Conservation (phyloP, 805 yeast genomes). For the Hanseniaspora taiwanica region DNA sequence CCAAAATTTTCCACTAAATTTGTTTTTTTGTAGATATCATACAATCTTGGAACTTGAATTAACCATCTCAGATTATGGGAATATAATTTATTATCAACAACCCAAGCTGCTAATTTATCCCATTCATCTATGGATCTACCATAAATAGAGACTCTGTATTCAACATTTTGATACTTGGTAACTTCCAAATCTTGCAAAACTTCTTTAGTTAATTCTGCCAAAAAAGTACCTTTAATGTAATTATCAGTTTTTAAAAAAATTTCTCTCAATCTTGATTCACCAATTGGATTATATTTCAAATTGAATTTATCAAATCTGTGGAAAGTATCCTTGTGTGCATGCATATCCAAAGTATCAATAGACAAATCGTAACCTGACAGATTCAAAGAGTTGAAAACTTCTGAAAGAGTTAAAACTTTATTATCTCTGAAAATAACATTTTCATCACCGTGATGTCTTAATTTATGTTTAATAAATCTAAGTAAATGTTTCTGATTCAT, state of each 20-base stretch:
- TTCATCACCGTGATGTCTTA: conserved; percentile 76
- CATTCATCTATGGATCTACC: conserved; percentile 87
- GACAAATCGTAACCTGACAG: conserved; percentile 89
- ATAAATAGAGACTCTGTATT: conserved; percentile 86
- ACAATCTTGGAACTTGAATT: conserved; percentile 87
- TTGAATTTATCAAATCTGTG: conserved; percentile 97
- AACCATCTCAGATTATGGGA: conserved; percentile 96
- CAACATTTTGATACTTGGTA: conserved; percentile 94
- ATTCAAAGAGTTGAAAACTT: conserved; percentile 83
- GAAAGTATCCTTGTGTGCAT: conserved; percentile 96
- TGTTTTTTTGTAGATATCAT: conserved; percentile 73
- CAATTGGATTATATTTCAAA: conserved; percentile 92
- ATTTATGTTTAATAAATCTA: conserved; percentile 87
- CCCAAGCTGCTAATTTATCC: conserved; percentile 94
- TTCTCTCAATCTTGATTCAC: conserved; percentile 94
- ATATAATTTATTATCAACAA: conserved; percentile 78
- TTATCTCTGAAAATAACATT: conserved; percentile 92
- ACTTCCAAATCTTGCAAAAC: conserved; percentile 90
- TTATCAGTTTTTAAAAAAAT: conserved; percentile 93
- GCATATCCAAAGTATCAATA: conserved; percentile 97
- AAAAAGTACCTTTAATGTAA: conserved; percentile 71
- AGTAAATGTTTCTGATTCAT: conserved; percentile 96
- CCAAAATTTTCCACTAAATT: conserved; percentile 60
- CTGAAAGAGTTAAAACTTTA: conserved; percentile 66
- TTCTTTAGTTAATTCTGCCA: conserved; percentile 89